A percentile compares a stretch with the other conserved stretches of the same genome.
Conservation (phyloP, 140 eudicot species). For the Flaveria floridana region DNA sequence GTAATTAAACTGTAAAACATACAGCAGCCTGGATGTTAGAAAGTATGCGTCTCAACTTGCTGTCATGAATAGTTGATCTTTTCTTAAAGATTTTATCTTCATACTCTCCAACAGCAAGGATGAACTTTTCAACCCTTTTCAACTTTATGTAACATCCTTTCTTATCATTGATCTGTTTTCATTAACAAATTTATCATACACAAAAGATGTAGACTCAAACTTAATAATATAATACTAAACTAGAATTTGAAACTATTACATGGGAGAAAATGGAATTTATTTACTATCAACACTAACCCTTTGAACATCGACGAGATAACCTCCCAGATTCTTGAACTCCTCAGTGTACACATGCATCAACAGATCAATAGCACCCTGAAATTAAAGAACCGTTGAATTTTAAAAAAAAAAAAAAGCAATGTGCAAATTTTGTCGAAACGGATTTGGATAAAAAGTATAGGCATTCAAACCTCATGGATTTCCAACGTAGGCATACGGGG, state of each 20-base stretch:
- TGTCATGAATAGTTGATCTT: slow-evolving; percentile 38
- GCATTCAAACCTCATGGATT: slow-evolving; percentile 55
- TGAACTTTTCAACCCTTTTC: slow-evolving; percentile 62
- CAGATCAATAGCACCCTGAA: slow-evolving; percentile 54
- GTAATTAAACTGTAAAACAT: slow-evolving; percentile 19
- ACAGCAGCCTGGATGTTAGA: slow-evolving; percentile 31
- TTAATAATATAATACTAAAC: no score
- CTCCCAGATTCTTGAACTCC: slow-evolving; percentile 58
- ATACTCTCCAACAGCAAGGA: slow-evolving; percentile 45
- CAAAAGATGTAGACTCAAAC: no score
- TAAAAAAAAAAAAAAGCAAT: background rate
- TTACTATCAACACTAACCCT: slow-evolving; percentile 30
- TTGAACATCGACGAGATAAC: slow-evolving; percentile 48
- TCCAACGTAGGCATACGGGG: slow-evolving; percentile 71
- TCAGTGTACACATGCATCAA: slow-evolving; percentile 51
- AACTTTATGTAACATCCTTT: slow-evolving; percentile 43
- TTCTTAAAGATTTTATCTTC: slow-evolving; percentile 62
- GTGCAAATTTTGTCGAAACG: background rate
- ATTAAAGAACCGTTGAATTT: background rate
- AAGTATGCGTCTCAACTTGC: slow-evolving; percentile 32
- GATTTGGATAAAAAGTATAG: background rate
- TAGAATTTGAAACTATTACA: no score
- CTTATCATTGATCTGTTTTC: slow-evolving; percentile 40
- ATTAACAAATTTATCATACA: background rate
- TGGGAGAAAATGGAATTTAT: background rate